phyloP scores from a whole-genome alignment of 192 early-diverging fungal species.

The Podila epicladia region DNA sequence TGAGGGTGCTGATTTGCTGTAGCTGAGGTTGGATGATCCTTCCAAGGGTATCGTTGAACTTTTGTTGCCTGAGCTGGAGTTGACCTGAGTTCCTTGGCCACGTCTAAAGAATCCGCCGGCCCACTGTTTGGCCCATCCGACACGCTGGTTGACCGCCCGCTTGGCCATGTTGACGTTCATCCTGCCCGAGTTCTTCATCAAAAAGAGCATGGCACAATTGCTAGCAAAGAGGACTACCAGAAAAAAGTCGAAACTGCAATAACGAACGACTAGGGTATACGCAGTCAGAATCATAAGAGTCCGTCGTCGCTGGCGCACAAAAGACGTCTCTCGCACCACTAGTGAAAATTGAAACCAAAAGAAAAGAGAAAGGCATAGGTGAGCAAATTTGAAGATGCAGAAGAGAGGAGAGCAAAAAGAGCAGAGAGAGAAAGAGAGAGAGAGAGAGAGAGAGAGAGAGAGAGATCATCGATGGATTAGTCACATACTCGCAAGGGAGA shows the following conservation, averaged over 20 bases:
- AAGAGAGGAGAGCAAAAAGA: neutral
- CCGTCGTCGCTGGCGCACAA: conserved; percentile 59
- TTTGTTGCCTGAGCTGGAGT: conserved; percentile 4
- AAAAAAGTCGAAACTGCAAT: conserved; percentile 62
- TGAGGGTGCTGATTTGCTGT: conserved; percentile 11
- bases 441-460: neutral
- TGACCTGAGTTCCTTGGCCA: conserved; percentile 6
- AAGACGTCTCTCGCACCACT: conserved; percentile 59
- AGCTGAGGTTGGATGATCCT: conserved; percentile 5
- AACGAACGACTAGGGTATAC: conserved; percentile 54
- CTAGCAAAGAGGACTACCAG: conserved; percentile 54
- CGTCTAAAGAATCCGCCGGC: conserved; percentile 54
- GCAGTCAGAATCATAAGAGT: conserved; percentile 55
- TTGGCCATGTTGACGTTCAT: conserved; percentile 68
- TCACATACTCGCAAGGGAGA: conserved; percentile 47
- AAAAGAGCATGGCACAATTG: conserved; percentile 60
- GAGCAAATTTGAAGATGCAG: neutral
- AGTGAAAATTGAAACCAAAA: neutral
- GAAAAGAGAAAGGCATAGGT: neutral
- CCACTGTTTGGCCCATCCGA: conserved; percentile 65
- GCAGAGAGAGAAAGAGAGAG: neutral
- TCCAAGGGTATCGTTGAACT: neutral
- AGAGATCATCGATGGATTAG: neutral
- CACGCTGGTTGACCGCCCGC: conserved; percentile 58
- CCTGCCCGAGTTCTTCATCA: conserved; percentile 63